Evolutionary conservation across 176 grass and related monocot genomes (phyloP).

Genomic region (Phragmites australis): DNA sequence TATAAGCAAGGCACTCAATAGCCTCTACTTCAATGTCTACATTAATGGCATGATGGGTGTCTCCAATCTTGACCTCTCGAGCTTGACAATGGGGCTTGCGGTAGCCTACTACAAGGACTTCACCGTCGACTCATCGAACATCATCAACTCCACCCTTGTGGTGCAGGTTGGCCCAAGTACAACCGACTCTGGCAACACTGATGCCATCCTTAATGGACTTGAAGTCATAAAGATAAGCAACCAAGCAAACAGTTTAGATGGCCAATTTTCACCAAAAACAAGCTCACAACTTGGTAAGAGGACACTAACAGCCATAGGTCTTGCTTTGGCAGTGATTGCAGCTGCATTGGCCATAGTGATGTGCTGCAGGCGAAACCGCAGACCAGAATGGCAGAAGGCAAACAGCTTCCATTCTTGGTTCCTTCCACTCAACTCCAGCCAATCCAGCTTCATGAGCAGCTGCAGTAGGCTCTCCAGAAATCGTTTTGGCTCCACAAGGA

Average conservation of each 20-base stretch:
- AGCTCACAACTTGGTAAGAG: constrained; percentile 45
- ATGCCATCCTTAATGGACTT: constrained; percentile 92
- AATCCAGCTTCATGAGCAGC: constrained; percentile 74
- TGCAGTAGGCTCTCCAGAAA: constrained; percentile 70
- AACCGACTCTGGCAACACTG: constrained; percentile 43
- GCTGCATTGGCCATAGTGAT: constrained; percentile 49
- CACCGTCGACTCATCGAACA: constrained; percentile 65
- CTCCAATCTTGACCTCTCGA: constrained; percentile 70
- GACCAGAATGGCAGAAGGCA: constrained; percentile 65
- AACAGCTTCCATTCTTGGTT: constrained; percentile 88
- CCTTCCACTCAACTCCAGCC: constrained; percentile 68
- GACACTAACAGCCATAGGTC: constrained; percentile 52
- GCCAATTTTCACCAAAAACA: constrained; percentile 56
- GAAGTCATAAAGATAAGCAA: constrained; percentile 98
- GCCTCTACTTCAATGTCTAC: constrained; percentile 88
- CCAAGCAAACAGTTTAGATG: constrained; percentile 74
- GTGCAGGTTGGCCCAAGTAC: constrained; percentile 67
- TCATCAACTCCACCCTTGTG: constrained; percentile 70
- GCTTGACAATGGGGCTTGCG: constrained; percentile 74
- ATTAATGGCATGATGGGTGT: constrained; percentile 75
- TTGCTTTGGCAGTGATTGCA: constrained; percentile 54
- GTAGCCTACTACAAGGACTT: constrained; percentile 84
- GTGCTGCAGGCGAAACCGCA: constrained; percentile 54
- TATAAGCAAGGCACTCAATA: constrained; percentile 81
- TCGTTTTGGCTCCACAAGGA: constrained; percentile 73